phyloP scores from a whole-genome alignment of 2,329 filamentous ascomycete species.

The Dryadomyces sulphureus region DNA sequence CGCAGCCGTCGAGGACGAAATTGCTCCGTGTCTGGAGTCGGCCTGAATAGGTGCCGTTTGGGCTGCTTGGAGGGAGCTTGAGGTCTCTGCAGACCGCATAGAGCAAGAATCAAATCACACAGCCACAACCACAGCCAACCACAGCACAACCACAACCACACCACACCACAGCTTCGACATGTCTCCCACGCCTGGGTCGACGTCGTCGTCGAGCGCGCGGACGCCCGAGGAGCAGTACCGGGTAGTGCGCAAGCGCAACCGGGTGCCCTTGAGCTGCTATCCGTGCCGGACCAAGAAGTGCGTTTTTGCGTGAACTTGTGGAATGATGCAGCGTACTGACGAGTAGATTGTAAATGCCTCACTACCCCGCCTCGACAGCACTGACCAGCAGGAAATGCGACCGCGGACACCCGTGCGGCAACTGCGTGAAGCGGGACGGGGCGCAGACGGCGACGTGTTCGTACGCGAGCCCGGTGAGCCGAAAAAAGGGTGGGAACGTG shows the following conservation, averaged over 20 bases:
- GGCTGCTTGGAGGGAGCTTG: no score
- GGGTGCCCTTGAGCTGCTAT: constrained; percentile 80
- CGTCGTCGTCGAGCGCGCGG: constrained; percentile 58
- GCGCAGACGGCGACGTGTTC: constrained; percentile 68
- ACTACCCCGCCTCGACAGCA: neutral
- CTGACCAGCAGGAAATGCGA: constrained; percentile 63
- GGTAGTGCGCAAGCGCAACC: constrained; percentile 81
- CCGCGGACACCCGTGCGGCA: constrained; percentile 78
- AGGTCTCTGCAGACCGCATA: no score
- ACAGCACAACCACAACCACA: no score
- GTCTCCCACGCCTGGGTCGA: constrained; percentile 66
- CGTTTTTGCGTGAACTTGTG: neutral
- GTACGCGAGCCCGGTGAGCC: constrained; percentile 56
- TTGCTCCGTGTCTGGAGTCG: no score
- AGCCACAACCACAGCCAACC: no score
- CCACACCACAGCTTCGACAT: no score
- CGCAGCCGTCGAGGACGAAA: no score
- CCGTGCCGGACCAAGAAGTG: constrained; percentile 87
- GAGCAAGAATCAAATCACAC: no score
- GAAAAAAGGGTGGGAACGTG: constrained; percentile 61
- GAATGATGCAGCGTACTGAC: neutral
- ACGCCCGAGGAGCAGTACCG: constrained; percentile 79
- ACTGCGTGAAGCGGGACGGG: constrained; percentile 83
- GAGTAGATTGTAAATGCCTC: constrained; percentile 10
- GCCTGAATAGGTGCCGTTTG: no score